Conservation (phyloP, 208 protist genomes). For the Trypanosoma boissoni region DNA sequence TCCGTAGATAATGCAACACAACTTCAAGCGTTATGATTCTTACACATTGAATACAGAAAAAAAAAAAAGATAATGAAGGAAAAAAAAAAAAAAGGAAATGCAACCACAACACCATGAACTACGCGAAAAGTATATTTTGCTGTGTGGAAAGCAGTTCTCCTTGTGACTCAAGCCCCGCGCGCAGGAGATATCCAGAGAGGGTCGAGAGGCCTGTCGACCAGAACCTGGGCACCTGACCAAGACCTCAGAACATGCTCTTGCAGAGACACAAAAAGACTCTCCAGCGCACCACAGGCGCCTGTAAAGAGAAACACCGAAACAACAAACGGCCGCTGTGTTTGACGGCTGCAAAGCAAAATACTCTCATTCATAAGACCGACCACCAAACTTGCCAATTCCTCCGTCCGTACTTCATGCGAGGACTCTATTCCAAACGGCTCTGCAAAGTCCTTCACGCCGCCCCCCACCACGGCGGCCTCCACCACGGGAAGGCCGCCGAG, state of each 20-base stretch:
- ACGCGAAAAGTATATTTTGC: not conserved
- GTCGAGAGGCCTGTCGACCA: no score
- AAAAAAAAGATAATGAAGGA: constrained; percentile 5
- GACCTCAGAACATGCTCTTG: no score
- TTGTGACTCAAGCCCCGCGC: no score
- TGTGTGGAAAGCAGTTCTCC: no score
- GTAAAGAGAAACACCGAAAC: no score
- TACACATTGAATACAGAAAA: not conserved
- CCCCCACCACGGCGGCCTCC: constrained; percentile 11
- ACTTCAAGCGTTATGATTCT: not conserved
- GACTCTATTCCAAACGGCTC: not conserved
- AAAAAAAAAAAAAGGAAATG: not conserved
- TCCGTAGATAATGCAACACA: not conserved
- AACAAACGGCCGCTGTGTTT: no score
- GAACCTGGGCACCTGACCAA: no score
- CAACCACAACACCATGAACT: not conserved
- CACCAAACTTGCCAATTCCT: not conserved
- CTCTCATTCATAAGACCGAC: no score
- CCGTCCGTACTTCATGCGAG: not conserved
- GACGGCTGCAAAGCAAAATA: no score
- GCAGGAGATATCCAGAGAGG: no score
- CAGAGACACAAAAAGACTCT: no score
- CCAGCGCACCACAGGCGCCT: no score
- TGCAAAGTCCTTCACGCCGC: not conserved
- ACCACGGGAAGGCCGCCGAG: constrained; percentile 14